These are phyloP conservation scores for Chiua sp. DNA, from an alignment of 1,284 basidiomycete species.

Conservation along the genomic window DNA sequence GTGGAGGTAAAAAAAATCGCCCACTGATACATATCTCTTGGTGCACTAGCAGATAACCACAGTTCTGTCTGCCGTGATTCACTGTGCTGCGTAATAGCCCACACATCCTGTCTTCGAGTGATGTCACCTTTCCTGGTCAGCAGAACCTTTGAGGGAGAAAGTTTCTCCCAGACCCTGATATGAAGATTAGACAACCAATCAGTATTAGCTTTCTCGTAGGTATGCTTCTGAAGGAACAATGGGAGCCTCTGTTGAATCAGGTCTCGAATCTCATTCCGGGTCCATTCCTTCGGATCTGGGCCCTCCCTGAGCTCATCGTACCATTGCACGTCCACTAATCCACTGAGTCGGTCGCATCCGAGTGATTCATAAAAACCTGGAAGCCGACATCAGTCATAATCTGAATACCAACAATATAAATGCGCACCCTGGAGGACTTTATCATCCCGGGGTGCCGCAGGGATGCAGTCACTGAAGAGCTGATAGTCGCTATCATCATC, in stretches of 20 bases:
- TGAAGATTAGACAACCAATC: background rate
- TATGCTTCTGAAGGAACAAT: conserved; percentile 88
- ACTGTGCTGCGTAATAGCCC: background rate
- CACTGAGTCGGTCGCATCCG: conserved; percentile 75
- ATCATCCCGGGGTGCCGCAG: conserved; percentile 63
- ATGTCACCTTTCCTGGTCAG: background rate
- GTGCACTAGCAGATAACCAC: conserved; percentile 34
- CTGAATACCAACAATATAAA: no score
- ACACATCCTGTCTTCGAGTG: background rate
- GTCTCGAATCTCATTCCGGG: conserved; percentile 53
- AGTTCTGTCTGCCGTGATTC: background rate
- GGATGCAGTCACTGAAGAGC: conserved; percentile 76
- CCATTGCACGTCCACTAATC: conserved; percentile 64
- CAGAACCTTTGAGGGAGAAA: no score
- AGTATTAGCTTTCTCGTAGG: conserved; percentile 41
- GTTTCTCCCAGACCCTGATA: conserved; percentile 6
- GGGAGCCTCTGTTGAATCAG: conserved; percentile 86
- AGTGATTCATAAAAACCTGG: conserved; percentile 65
- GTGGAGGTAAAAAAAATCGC: conserved; percentile 34
- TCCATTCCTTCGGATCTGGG: conserved; percentile 40
- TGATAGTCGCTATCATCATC: conserved; percentile 78
- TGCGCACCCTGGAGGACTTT: conserved; percentile 62
- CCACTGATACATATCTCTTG: conserved; percentile 88
- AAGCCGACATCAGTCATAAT: conserved; percentile 3
- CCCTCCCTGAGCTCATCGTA: conserved; percentile 54